phyloP scores from a whole-genome alignment of 2,329 filamentous ascomycete species.

The Colletotrichum sp. region DNA sequence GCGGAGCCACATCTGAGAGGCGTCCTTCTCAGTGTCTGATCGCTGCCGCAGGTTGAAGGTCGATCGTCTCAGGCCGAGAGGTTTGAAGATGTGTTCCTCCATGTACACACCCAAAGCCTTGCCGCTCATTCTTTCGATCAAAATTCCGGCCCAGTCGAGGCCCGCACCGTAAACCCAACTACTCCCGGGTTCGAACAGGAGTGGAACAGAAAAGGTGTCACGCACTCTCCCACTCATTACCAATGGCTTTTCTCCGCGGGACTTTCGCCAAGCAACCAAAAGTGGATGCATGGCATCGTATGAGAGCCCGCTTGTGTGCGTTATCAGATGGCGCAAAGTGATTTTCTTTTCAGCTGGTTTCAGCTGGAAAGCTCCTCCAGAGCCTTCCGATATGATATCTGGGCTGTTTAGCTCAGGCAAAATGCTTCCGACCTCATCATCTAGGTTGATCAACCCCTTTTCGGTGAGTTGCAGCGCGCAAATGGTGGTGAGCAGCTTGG shows the following conservation, averaged over 20 bases:
- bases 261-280: constrained; percentile 23
- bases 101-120: background rate
- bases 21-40: background rate
- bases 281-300: constrained; percentile 38
- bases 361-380: background rate
- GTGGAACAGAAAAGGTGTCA: constrained; percentile 16
- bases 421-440: background rate
- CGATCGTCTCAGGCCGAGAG: background rate
- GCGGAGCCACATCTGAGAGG: background rate
- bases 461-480: background rate
- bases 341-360: background rate
- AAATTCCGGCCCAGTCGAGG: constrained; percentile 31
- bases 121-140: constrained; percentile 23
- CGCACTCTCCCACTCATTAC: constrained; percentile 14
- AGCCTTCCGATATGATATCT: background rate
- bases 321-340: constrained; percentile 36
- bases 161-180: constrained; percentile 32
- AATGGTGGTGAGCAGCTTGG: background rate
- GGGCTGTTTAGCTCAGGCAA: background rate
- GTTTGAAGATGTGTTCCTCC: background rate
- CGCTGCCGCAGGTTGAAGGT: background rate
- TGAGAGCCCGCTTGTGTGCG: constrained; percentile 46
- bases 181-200: constrained; percentile 32
- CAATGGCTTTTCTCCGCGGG: constrained; percentile 37
- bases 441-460: background rate